A percentile compares a stretch with the other conserved stretches of the same genome.
Conservation (phyloP, 2,329 filamentous ascomycete species). For the Trichoderma sp. region DNA sequence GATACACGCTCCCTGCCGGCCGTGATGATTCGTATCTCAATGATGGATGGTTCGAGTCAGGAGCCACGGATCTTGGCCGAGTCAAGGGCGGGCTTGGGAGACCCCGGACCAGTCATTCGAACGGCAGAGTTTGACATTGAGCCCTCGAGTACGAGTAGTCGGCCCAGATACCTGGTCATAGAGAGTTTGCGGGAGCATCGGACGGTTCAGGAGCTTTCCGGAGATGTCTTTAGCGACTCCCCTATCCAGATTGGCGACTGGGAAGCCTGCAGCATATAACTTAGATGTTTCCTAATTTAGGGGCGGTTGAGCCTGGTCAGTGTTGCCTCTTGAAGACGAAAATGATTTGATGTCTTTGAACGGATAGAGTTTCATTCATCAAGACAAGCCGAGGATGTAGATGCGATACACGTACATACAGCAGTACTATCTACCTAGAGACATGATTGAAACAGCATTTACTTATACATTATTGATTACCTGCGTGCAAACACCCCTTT, state of each 20-base stretch:
- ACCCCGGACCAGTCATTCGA: constrained; percentile 66
- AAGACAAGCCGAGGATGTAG: constrained; percentile 10
- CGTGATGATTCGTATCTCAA: constrained; percentile 65
- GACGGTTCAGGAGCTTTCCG: constrained; percentile 49
- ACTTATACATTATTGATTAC: not conserved
- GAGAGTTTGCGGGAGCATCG: constrained; percentile 69
- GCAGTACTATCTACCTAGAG: constrained; percentile 8
- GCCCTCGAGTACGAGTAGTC: constrained; percentile 57
- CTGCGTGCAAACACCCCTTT: not conserved
- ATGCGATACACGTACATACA: not conserved
- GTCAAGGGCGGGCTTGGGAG: constrained; percentile 74
- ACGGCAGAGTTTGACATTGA: constrained; percentile 75
- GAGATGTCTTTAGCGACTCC: constrained; percentile 56
- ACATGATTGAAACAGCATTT: not conserved
- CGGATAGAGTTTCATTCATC: not conserved
- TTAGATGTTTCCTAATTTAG: too few species aligned
- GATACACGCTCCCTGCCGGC: constrained; percentile 46
- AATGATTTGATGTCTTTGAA: not conserved
- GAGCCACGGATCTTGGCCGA: constrained; percentile 65
- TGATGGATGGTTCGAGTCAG: constrained; percentile 73
- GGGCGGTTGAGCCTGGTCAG: not conserved
- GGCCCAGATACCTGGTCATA: constrained; percentile 76
- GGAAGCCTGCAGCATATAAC: constrained; percentile 37
- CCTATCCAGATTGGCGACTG: constrained; percentile 49
- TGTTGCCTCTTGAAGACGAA: not conserved